These are phyloP conservation scores for Hemileccinum rubropunctum DNA, from an alignment of 768 basidiomycete species.

Conservation along the genomic window DNA sequence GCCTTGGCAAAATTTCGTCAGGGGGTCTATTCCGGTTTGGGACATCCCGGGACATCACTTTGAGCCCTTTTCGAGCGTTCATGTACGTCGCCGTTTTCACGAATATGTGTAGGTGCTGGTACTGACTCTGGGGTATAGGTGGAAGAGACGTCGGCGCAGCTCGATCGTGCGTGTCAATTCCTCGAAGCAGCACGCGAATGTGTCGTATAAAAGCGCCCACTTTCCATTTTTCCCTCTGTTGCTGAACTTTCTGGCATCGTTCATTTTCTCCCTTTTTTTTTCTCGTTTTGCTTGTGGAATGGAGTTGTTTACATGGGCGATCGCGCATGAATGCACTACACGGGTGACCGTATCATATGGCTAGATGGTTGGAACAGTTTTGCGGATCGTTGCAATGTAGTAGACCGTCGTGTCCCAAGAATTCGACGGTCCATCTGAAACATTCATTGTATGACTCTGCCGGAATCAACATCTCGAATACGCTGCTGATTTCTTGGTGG, in stretches of 20 bases:
- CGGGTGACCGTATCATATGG: too few species aligned
- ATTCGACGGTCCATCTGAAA: too few species aligned
- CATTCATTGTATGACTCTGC: too few species aligned
- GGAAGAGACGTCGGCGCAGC: slow-evolving; percentile 21
- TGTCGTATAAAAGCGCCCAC: not conserved
- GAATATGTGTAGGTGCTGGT: not conserved
- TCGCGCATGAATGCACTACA: too few species aligned
- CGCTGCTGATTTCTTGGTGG: too few species aligned
- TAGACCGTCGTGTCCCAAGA: too few species aligned
- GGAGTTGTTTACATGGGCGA: not conserved
- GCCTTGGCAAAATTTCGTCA: slow-evolving; percentile 50
- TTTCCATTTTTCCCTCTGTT: not conserved
- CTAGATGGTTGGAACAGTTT: too few species aligned
- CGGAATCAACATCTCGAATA: too few species aligned
- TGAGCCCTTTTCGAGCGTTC: slow-evolving; percentile 45
- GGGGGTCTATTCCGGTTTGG: slow-evolving; percentile 37
- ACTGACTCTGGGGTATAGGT: slow-evolving; percentile 16
- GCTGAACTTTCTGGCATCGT: too few species aligned
- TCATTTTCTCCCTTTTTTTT: too few species aligned
- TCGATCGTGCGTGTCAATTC: slow-evolving; percentile 18
- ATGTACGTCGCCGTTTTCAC: slow-evolving; percentile 39
- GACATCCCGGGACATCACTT: slow-evolving; percentile 72
- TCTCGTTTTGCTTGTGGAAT: not conserved
- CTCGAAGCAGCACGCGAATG: slow-evolving; percentile 4
- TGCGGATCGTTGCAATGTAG: too few species aligned